Evolutionary conservation across 2,329 filamentous ascomycete species (phyloP).

Genomic region (Tolypocladium sp.): DNA sequence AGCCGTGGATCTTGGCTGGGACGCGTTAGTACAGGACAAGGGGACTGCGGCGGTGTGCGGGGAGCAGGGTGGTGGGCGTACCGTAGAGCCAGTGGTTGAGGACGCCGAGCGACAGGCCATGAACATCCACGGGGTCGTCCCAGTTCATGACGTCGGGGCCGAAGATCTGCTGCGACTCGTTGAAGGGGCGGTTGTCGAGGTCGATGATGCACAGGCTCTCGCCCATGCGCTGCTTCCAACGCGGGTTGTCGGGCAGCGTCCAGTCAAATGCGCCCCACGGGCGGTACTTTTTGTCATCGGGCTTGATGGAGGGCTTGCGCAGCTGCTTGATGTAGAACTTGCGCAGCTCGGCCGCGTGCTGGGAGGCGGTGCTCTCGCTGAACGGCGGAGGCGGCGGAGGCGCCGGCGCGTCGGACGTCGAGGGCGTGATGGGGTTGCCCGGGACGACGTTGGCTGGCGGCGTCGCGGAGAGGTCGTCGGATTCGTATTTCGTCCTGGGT

Average conservation of each 20-base stretch:
- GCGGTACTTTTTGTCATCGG: slow-evolving; percentile 15
- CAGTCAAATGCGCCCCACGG: slow-evolving; percentile 23
- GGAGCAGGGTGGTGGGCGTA: slow-evolving; percentile 7
- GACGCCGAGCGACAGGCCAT: slow-evolving; percentile 29
- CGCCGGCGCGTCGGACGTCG: background rate
- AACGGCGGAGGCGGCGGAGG: background rate
- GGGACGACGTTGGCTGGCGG: background rate
- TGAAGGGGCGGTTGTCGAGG: slow-evolving; percentile 31
- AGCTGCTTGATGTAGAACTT: slow-evolving; percentile 23
- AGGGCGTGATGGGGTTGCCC: background rate
- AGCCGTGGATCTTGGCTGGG: slow-evolving; percentile 34
- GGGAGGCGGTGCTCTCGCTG: background rate
- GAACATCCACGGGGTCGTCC: slow-evolving; percentile 20
- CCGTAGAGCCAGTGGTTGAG: slow-evolving; percentile 36
- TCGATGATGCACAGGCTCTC: slow-evolving; percentile 35
- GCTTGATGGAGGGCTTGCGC: slow-evolving; percentile 17
- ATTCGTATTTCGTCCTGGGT: background rate
- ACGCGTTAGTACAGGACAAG: slow-evolving; percentile 8
- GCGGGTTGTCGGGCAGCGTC: slow-evolving; percentile 15
- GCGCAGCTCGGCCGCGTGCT: slow-evolving; percentile 12
- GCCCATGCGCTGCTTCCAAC: slow-evolving; percentile 24
- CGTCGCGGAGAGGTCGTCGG: background rate
- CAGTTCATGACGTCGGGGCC: slow-evolving; percentile 23
- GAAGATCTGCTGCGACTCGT: slow-evolving; percentile 25
- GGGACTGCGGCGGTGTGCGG: too few species aligned